Evolutionary conservation across 75 land plant species (phyloP).

Genomic region (Sequoia sempervirens): DNA sequence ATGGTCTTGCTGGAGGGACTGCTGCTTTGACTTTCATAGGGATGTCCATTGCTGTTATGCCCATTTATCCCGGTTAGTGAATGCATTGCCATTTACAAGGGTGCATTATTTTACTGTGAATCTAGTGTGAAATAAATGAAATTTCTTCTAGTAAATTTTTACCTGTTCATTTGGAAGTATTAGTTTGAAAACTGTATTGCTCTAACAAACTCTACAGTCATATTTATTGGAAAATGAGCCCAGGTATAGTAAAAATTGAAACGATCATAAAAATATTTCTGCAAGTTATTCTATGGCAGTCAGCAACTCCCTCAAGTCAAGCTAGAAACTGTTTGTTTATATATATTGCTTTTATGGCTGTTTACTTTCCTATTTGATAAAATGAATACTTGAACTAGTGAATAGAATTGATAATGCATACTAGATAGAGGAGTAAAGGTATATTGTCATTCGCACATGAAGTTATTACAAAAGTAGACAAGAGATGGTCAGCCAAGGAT

Average conservation of each 20-base stretch:
- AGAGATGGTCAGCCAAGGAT: no score
- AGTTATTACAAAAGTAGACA: no score
- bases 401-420: no score
- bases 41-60: constrained; percentile 85
- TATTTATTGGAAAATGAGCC: neutral
- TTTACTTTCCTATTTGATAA: no score
- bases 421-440: no score
- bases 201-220: neutral
- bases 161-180: neutral
- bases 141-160: neutral
- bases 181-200: neutral
- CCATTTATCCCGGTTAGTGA: constrained; percentile 69
- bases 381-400: no score
- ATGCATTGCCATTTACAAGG: neutral
- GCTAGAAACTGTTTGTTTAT: neutral
- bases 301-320: neutral
- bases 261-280: neutral
- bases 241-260: neutral
- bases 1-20: constrained; percentile 88
- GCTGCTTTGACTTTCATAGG: constrained; percentile 78
- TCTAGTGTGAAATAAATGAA: neutral
- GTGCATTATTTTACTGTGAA: neutral
- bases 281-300: neutral
- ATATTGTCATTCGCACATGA: no score
- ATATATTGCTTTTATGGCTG: neutral